These are phyloP conservation scores for Pythium insidiosum DNA, from an alignment of 352 stramenopile species.

Conservation along the genomic window DNA sequence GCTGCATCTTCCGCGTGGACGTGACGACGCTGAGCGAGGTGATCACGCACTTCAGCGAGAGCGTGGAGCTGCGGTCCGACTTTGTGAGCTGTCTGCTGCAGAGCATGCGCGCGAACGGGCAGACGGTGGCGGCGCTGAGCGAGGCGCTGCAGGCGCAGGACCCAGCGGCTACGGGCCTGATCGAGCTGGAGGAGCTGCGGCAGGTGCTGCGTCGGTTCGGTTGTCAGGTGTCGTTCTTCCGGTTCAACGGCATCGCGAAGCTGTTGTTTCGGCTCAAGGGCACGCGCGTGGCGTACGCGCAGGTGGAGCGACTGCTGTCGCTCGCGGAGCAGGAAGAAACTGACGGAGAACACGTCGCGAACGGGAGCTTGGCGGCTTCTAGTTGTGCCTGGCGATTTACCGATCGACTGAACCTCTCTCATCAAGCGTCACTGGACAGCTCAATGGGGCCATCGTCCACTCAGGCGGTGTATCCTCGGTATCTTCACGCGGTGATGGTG, in stretches of 20 bases:
- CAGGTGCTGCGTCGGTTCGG: conserved; percentile 7
- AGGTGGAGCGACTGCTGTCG: too few species aligned
- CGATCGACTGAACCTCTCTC: too few species aligned
- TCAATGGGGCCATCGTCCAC: too few species aligned
- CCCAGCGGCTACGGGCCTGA: background rate
- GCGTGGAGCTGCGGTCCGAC: conserved; percentile 6
- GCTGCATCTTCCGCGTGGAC: conserved; percentile 10
- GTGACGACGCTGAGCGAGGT: conserved; percentile 9
- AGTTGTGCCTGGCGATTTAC: too few species aligned
- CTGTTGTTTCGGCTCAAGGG: conserved; percentile 10
- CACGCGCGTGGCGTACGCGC: conserved; percentile 5
- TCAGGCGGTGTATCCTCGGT: too few species aligned
- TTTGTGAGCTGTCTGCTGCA: too few species aligned
- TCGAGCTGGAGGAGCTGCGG: conserved; percentile 12
- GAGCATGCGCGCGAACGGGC: conserved; percentile 2
- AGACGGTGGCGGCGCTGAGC: background rate
- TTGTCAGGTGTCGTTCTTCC: conserved; percentile 15
- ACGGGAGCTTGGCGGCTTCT: too few species aligned
- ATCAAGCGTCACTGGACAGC: too few species aligned
- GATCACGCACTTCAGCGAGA: conserved; percentile 13
- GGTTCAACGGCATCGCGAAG: conserved; percentile 18
- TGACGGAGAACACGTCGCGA: too few species aligned
- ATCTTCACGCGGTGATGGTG: too few species aligned
- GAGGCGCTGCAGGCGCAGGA: conserved; percentile 3
- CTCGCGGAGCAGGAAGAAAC: too few species aligned